Conservation (phyloP, 495 filamentous ascomycete genomes). For the Rostrohypoxylon terebratum region DNA sequence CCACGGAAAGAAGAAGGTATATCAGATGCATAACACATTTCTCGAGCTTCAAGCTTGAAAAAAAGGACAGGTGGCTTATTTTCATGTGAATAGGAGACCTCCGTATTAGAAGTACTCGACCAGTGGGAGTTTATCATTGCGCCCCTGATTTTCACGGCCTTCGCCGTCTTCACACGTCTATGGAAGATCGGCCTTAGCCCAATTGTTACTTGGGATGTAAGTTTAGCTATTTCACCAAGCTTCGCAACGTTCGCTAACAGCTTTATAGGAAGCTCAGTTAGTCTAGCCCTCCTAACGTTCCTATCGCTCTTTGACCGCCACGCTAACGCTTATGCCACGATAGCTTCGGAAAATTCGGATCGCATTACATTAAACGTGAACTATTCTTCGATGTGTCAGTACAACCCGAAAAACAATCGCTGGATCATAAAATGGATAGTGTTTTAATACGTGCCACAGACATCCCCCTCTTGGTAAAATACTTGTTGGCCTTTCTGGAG, state of each 20-base stretch:
- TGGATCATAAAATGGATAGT: conserved; percentile 24
- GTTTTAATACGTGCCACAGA: conserved; percentile 41
- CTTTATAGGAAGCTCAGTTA: conserved; percentile 50
- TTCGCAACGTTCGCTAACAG: conserved; percentile 33
- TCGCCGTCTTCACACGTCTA: conserved; percentile 93
- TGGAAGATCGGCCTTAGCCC: conserved; percentile 95
- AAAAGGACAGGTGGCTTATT: conserved; percentile 21
- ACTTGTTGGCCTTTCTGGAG: conserved; percentile 94
- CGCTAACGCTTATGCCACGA: conserved; percentile 48
- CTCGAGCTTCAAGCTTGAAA: conserved; percentile 2
- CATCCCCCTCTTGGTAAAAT: conserved; percentile 98
- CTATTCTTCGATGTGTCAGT: conserved; percentile 96
- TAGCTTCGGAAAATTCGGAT: conserved; percentile 99
- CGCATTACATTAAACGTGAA: conserved; percentile 97
- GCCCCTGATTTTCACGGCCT: conserved; percentile 85
- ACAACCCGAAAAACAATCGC: conserved; percentile 7
- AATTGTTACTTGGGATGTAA: conserved; percentile 98
- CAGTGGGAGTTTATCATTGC: conserved; percentile 88
- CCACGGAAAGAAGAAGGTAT: conserved; percentile 68
- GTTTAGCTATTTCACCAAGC: conserved; percentile 44
- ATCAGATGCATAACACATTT: conserved; percentile 31
- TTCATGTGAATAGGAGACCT: conserved; percentile 53
- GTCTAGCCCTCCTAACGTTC: conserved; percentile 32
- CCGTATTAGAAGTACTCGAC: conserved; percentile 73
- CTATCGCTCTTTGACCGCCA: conserved; percentile 14